phyloP scores from a whole-genome alignment of 148 eudicot genomes.

The Suaeda aralocaspica region DNA sequence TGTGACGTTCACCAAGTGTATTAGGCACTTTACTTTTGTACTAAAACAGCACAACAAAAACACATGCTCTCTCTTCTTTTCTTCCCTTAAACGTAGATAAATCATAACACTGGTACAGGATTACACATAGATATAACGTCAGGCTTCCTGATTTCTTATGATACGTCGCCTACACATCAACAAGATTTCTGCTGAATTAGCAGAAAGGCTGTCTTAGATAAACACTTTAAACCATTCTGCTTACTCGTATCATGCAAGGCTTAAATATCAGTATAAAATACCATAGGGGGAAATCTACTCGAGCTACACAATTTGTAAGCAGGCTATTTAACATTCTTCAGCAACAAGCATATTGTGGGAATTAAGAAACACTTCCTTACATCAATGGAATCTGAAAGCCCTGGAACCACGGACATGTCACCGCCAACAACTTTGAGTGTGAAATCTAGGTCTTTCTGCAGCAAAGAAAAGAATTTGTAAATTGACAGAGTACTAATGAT shows the following conservation, averaged over 20 bases:
- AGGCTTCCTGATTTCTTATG: neutral
- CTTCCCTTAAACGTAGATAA: neutral
- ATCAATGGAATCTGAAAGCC: conserved; percentile 79
- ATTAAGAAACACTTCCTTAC: conserved; percentile 33
- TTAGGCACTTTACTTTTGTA: neutral
- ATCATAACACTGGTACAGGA: neutral
- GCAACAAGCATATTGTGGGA: neutral
- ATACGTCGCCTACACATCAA: neutral
- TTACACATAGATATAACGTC: neutral
- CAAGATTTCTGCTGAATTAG: neutral
- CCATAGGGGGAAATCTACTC: neutral
- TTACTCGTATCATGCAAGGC: neutral
- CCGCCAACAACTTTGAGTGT: conserved; percentile 81
- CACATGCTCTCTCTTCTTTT: neutral
- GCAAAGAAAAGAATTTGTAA: neutral
- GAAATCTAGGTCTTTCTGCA: conserved; percentile 75
- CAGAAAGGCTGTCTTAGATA: too few relatives aligned
- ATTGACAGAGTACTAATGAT: neutral
- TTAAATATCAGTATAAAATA: neutral
- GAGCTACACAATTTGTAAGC: neutral
- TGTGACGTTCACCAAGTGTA: neutral
- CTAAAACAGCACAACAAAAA: neutral
- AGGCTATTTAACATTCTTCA: neutral
- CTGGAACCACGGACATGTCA: conserved; percentile 72
- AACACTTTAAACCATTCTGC: too few relatives aligned